A percentile compares a stretch with the other conserved stretches of the same genome.
Conservation (phyloP, 257 asterid genomes). For the Euphrasia confusa region DNA sequence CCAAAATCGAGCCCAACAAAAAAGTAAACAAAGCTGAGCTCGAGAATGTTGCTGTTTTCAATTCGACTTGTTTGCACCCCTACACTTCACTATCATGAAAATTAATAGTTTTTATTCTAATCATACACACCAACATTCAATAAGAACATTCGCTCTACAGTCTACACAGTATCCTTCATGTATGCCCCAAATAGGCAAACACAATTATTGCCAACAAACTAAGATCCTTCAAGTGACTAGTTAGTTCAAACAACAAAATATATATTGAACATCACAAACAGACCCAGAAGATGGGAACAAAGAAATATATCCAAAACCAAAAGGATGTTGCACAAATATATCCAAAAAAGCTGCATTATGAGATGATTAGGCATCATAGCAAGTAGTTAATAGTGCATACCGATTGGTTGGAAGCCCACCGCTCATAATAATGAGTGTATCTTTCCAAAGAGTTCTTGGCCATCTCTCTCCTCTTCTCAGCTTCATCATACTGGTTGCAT, state of each 20-base stretch:
- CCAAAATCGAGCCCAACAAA: too few species aligned
- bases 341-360: neutral
- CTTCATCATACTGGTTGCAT: constrained; percentile 77
- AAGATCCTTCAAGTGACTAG: neutral
- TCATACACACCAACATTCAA: too few species aligned
- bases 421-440: constrained; percentile 99
- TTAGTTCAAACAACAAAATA: neutral
- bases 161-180: neutral
- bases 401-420: constrained; percentile 99
- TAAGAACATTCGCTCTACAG: neutral
- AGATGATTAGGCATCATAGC: constrained; percentile 18
- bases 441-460: constrained; percentile 99
- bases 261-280: constrained; percentile 11
- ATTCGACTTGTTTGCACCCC: too few species aligned
- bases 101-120: too few species aligned
- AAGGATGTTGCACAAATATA: neutral
- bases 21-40: too few species aligned
- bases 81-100: too few species aligned
- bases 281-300: neutral
- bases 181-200: neutral
- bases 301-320: neutral
- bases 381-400: constrained; percentile 37
- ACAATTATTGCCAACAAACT: neutral
- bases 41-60: too few species aligned
- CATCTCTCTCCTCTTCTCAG: constrained; percentile 98